phyloP scores from a whole-genome alignment of 768 basidiomycete genomes.

The Agrocybe pediades region DNA sequence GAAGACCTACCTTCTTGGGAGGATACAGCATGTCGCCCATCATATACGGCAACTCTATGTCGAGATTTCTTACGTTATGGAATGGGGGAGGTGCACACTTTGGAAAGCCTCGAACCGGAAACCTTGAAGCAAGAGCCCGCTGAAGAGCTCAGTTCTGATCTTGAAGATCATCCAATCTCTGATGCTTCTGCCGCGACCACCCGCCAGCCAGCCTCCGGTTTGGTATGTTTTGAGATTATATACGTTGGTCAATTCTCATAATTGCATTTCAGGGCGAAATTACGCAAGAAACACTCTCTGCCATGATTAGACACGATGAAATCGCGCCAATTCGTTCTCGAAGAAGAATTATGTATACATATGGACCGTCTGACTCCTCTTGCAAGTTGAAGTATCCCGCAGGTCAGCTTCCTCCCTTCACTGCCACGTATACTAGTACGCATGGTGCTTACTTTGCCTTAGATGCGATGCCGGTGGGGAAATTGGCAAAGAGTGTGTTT shows the following conservation, averaged over 20 bases:
- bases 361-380: slow-evolving; percentile 40
- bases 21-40: slow-evolving; percentile 43
- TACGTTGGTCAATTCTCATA: neutral
- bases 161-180: too few species aligned
- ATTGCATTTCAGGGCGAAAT: slow-evolving; percentile 54
- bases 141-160: slow-evolving; percentile 15
- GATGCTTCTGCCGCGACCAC: too few species aligned
- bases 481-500: slow-evolving; percentile 60
- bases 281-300: slow-evolving; percentile 69
- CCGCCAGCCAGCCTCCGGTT: neutral
- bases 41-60: slow-evolving; percentile 54
- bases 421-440: neutral
- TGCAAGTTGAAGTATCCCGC: slow-evolving; percentile 60
- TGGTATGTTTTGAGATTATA: slow-evolving; percentile 16
- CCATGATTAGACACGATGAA: slow-evolving; percentile 79
- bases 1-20: slow-evolving; percentile 60
- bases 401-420: slow-evolving; percentile 35
- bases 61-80: slow-evolving; percentile 46
- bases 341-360: slow-evolving; percentile 51
- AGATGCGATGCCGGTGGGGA: slow-evolving; percentile 62
- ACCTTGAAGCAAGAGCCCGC: slow-evolving; percentile 3
- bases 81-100: slow-evolving; percentile 26
- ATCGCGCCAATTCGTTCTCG: slow-evolving; percentile 57
- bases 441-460: slow-evolving; percentile 2
- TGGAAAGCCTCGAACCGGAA: slow-evolving; percentile 24